phyloP scores from a whole-genome alignment of 2,329 filamentous ascomycete genomes.

The Aureobasidium namibiae region DNA sequence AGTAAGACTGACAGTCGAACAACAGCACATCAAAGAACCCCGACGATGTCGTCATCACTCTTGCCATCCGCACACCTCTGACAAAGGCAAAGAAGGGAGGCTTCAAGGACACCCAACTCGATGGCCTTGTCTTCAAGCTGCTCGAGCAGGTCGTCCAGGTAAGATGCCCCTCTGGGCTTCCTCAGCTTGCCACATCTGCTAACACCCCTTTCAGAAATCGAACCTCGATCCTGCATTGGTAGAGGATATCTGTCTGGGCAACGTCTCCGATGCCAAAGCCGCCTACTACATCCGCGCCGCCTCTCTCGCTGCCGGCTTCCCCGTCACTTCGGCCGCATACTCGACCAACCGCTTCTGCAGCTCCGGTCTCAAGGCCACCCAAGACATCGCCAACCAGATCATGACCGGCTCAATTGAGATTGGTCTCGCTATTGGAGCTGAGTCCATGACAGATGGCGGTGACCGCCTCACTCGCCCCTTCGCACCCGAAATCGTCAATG shows the following conservation, averaged over 20 bases:
- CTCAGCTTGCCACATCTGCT: background rate
- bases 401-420: slow-evolving; percentile 70
- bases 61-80: slow-evolving; percentile 81
- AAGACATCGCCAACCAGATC: slow-evolving; percentile 90
- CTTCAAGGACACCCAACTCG: slow-evolving; percentile 87
- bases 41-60: slow-evolving; percentile 93
- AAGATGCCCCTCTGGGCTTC: background rate
- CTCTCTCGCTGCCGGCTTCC: slow-evolving; percentile 83
- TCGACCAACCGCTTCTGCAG: slow-evolving; percentile 95
- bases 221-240: slow-evolving; percentile 28
- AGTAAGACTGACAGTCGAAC: slow-evolving; percentile 13
- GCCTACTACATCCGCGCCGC: slow-evolving; percentile 88
- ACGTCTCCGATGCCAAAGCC: slow-evolving; percentile 79
- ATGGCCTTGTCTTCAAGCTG: slow-evolving; percentile 76
- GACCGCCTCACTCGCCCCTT: slow-evolving; percentile 66
- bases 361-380: slow-evolving; percentile 87
- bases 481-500: slow-evolving; percentile 62
- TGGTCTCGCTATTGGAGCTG: slow-evolving; percentile 80
- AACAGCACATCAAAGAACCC: slow-evolving; percentile 79
- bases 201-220: slow-evolving; percentile 16
- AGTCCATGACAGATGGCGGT: slow-evolving; percentile 72
- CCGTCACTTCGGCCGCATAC: slow-evolving; percentile 75
- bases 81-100: slow-evolving; percentile 85
- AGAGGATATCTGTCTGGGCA: slow-evolving; percentile 78
- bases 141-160: slow-evolving; percentile 51